Percentiles rank a stretch among this genome's conserved stretches.
Evolutionary conservation across 306 rosid genomes (phyloP).

Genomic region (Quercus glauca): DNA sequence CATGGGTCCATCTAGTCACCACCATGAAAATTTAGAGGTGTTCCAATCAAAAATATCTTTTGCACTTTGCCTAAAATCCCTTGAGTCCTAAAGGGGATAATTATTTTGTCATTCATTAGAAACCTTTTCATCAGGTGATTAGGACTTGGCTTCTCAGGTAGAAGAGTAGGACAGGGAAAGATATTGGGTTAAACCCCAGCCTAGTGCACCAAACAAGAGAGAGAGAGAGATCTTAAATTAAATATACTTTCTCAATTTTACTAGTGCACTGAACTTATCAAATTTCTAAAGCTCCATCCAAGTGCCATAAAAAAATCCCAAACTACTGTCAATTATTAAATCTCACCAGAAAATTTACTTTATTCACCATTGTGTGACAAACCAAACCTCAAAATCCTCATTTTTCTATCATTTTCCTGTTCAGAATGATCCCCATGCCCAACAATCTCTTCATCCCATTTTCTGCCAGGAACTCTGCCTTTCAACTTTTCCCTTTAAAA

Average conservation of each 20-base stretch:
- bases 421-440: no score
- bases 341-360: neutral
- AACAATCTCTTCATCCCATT: no score
- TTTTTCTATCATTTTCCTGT: neutral
- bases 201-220: neutral
- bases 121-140: neutral
- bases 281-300: neutral
- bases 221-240: neutral
- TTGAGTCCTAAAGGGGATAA: neutral
- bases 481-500: no score
- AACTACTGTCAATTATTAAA: neutral
- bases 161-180: neutral
- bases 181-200: neutral
- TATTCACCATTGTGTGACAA: neutral
- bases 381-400: neutral
- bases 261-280: neutral
- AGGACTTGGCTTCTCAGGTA: neutral
- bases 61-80: neutral
- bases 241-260: neutral
- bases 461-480: no score
- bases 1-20: neutral
- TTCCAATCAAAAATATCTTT: neutral
- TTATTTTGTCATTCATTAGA: neutral
- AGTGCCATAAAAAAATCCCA: neutral
- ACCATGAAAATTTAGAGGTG: neutral